A percentile compares a stretch with the other conserved stretches of the same genome.
Conservation (phyloP, 306 rosid species). For the Nissolia schottii region DNA sequence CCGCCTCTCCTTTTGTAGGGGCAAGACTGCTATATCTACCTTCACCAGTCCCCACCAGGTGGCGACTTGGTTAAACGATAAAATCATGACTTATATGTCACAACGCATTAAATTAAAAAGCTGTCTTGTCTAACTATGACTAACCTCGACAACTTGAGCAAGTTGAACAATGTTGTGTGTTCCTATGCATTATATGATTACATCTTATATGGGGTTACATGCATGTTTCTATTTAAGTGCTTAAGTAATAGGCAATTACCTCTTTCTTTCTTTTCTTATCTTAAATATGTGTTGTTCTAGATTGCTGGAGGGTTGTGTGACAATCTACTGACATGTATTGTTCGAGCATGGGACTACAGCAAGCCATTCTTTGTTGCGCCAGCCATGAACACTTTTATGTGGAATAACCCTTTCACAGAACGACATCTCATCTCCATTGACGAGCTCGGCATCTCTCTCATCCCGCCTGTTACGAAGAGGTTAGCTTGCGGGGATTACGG, state of each 20-base stretch:
- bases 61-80: background rate
- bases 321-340: conserved; percentile 81
- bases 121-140: background rate
- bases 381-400: conserved; percentile 94
- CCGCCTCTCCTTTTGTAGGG: no score
- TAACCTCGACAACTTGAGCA: background rate
- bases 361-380: conserved; percentile 94
- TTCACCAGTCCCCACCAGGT: no score
- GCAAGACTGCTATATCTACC: no score
- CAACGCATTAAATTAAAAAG: background rate
- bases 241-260: background rate
- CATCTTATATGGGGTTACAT: background rate
- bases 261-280: background rate
- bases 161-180: background rate
- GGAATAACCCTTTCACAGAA: conserved; percentile 94
- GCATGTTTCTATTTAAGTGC: background rate
- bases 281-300: conserved; percentile 35
- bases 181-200: background rate
- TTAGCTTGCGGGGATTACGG: conserved; percentile 85
- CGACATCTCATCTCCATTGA: conserved; percentile 78
- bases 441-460: conserved; percentile 86
- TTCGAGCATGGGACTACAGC: conserved; percentile 94
- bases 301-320: conserved; percentile 95
- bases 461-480: conserved; percentile 76
- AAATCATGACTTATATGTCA: background rate